Percentiles rank a stretch among this genome's conserved stretches.
Evolutionary conservation across 305 asterid species (phyloP).

Genomic region (Rubia occidens): DNA sequence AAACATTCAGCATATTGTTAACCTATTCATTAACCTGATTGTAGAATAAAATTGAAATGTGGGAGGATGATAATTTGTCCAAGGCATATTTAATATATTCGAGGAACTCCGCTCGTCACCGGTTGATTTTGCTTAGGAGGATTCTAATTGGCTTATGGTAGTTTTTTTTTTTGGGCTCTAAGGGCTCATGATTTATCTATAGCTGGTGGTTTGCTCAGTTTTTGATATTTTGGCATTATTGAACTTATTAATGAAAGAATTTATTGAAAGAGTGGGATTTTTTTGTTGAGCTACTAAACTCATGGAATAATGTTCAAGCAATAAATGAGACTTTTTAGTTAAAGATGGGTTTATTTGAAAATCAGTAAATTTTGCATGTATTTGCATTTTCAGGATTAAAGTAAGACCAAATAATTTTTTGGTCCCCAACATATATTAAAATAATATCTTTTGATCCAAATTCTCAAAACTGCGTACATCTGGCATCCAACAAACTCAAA

Average conservation of each 20-base stretch:
- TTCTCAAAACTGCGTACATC: too few relatives aligned
- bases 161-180: background rate
- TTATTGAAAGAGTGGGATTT: background rate
- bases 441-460: too few relatives aligned
- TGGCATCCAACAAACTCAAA: too few relatives aligned
- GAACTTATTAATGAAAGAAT: background rate
- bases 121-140: background rate
- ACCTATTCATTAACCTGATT: too few relatives aligned
- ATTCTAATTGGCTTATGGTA: background rate
- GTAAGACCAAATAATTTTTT: too few relatives aligned
- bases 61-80: conserved; percentile 23
- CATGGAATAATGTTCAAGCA: background rate
- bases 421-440: too few relatives aligned
- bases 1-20: too few relatives aligned
- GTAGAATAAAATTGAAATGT: too few relatives aligned
- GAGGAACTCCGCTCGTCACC: background rate
- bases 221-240: background rate
- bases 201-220: background rate
- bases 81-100: background rate
- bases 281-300: background rate
- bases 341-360: background rate
- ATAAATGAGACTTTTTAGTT: background rate
- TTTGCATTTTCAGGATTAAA: too few relatives aligned
- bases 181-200: background rate
- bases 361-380: too few relatives aligned